These are phyloP conservation scores for Neurospora sp. DNA, from an alignment of 495 filamentous ascomycete species.

Conservation along the genomic window DNA sequence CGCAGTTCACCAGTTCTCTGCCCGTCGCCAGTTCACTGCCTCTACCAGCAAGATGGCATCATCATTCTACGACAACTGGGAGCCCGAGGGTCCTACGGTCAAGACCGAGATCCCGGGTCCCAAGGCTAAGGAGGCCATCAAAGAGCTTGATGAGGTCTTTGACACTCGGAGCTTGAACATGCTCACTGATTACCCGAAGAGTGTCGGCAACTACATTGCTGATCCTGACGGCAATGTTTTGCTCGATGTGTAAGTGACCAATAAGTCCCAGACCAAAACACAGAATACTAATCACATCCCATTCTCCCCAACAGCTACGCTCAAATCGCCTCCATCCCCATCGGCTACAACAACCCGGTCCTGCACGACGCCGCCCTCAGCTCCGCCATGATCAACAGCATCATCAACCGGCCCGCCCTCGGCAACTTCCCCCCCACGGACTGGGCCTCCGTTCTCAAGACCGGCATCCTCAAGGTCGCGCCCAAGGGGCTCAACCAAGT, in stretches of 20 bases:
- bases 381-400: constrained; percentile 67
- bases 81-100: constrained; percentile 65
- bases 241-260: constrained; percentile 59
- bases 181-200: constrained; percentile 72
- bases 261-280: background rate
- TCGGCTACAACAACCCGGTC: constrained; percentile 92
- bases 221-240: constrained; percentile 81
- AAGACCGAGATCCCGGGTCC: constrained; percentile 80
- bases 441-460: constrained; percentile 77
- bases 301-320: constrained; percentile 49
- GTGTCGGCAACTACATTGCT: constrained; percentile 65
- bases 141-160: constrained; percentile 68
- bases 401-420: constrained; percentile 91
- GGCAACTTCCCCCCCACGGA: constrained; percentile 92
- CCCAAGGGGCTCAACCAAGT: constrained; percentile 91
- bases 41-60: constrained; percentile 27
- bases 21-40: constrained; percentile 17
- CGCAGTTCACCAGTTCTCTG: background rate
- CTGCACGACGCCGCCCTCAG: constrained; percentile 60
- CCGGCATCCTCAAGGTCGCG: constrained; percentile 80
- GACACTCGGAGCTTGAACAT: constrained; percentile 92
- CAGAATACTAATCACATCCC: background rate
- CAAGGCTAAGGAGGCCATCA: constrained; percentile 53
- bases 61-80: constrained; percentile 51
- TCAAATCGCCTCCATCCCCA: constrained; percentile 93